phyloP scores from a whole-genome alignment of 129 eudicot species.

The Mikania micrantha region DNA sequence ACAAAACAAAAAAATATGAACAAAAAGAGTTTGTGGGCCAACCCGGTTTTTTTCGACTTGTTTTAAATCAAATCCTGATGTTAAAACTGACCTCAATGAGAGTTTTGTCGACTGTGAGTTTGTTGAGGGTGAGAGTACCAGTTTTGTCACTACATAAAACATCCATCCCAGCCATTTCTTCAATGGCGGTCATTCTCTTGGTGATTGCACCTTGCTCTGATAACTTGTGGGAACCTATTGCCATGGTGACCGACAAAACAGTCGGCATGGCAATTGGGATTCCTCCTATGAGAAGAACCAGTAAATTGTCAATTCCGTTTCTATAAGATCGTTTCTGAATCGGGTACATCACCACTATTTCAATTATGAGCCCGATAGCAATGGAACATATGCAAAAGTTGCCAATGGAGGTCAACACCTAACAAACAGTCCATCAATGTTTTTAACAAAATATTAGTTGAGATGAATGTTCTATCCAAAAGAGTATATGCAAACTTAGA shows the following conservation, averaged over 20 bases:
- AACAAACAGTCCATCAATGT: not conserved
- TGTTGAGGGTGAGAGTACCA: conserved; percentile 82
- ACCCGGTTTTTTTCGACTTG: not conserved
- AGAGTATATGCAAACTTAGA: not conserved
- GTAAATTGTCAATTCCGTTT: conserved; percentile 72
- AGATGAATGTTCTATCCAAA: not conserved
- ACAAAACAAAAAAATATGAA: not conserved
- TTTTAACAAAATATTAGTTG: not conserved
- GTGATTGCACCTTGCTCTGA: conserved; percentile 94
- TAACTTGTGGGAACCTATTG: conserved; percentile 80
- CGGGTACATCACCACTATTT: conserved; percentile 80
- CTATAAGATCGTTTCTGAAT: conserved; percentile 75
- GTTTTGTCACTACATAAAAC: conserved; percentile 93
- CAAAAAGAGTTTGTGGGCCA: not conserved
- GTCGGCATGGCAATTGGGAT: conserved; percentile 98
- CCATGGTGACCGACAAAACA: conserved; percentile 88
- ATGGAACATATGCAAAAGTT: conserved; percentile 84
- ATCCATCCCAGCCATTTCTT: conserved; percentile 99
- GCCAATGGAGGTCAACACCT: conserved; percentile 75
- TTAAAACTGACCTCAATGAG: conserved; percentile 59
- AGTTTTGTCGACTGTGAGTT: conserved; percentile 72
- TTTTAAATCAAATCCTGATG: not conserved
- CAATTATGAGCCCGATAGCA: conserved; percentile 59
- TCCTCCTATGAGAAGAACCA: conserved; percentile 90
- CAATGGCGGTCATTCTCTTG: conserved; percentile 96